Evolutionary conservation across 140 eudicot genomes (phyloP).

Genomic region (Anethum foeniculum): DNA sequence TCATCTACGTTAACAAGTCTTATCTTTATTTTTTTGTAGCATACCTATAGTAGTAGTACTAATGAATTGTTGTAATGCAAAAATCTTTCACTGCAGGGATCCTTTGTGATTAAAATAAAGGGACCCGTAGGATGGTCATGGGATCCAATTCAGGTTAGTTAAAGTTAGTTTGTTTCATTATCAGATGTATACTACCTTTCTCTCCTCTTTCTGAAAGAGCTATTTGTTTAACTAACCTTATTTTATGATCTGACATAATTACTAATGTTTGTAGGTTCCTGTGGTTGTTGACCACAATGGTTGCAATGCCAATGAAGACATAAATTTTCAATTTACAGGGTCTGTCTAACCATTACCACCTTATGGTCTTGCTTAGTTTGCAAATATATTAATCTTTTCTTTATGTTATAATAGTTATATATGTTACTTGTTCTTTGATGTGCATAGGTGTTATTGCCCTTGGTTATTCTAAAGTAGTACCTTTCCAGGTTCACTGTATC

Average conservation of each 20-base stretch:
- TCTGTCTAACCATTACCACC: constrained; percentile 27
- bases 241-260: constrained; percentile 21
- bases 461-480: constrained; percentile 18
- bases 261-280: constrained; percentile 55
- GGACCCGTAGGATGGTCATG: constrained; percentile 99
- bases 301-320: constrained; percentile 88
- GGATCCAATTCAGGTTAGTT: constrained; percentile 72
- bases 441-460: constrained; percentile 12
- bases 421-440: not conserved
- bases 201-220: constrained; percentile 1
- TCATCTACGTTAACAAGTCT: not conserved
- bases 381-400: not conserved
- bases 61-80: constrained; percentile 10
- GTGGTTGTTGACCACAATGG: constrained; percentile 78
- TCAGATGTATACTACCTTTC: not conserved
- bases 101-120: constrained; percentile 76
- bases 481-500: constrained; percentile 68
- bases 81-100: constrained; percentile 55
- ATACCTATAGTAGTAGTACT: constrained; percentile 10
- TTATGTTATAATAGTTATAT: constrained; percentile 2
- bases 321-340: constrained; percentile 94
- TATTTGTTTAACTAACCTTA: constrained; percentile 6
- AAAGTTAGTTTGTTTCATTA: not conserved
- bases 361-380: not conserved
- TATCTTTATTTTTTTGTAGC: constrained; percentile 3